phyloP scores from a whole-genome alignment of 768 basidiomycete species.

The Amyloporia xantha region DNA sequence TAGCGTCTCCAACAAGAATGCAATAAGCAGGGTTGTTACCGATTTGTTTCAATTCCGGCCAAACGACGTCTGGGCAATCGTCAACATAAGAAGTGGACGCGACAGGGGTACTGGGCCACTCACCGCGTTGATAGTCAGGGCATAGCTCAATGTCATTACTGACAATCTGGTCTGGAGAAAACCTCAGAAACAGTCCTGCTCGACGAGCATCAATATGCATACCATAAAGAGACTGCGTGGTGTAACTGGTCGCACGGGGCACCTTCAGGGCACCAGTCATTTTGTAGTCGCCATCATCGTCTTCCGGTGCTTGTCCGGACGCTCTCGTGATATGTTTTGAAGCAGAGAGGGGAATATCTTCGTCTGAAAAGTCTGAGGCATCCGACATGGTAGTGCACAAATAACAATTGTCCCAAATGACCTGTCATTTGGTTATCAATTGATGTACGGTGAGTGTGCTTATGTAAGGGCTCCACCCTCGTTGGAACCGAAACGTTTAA shows the following conservation, averaged over 20 bases:
- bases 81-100: no score
- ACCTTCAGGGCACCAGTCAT: conserved; percentile 20
- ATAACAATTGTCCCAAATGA: no score
- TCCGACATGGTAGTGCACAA: conserved; percentile 10
- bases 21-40: conserved; percentile 14
- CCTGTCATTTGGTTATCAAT: no score
- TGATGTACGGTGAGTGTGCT: no score
- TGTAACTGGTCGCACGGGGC: conserved; percentile 24
- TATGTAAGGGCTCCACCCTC: no score
- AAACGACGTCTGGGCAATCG: conserved; percentile 68
- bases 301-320: neutral
- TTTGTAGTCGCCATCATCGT: conserved; percentile 7
- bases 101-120: no score
- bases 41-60: conserved; percentile 70
- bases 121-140: conserved; percentile 76
- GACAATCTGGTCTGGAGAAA: conserved; percentile 51
- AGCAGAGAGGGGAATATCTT: conserved; percentile 9
- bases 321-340: neutral
- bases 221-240: conserved; percentile 29
- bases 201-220: no score
- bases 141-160: conserved; percentile 61
- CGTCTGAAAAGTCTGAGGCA: conserved; percentile 25
- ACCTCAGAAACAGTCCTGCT: neutral
- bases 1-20: neutral
- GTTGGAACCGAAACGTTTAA: no score